Conservation (phyloP, 2,329 filamentous ascomycete species). For the Diaporthe capsici region DNA sequence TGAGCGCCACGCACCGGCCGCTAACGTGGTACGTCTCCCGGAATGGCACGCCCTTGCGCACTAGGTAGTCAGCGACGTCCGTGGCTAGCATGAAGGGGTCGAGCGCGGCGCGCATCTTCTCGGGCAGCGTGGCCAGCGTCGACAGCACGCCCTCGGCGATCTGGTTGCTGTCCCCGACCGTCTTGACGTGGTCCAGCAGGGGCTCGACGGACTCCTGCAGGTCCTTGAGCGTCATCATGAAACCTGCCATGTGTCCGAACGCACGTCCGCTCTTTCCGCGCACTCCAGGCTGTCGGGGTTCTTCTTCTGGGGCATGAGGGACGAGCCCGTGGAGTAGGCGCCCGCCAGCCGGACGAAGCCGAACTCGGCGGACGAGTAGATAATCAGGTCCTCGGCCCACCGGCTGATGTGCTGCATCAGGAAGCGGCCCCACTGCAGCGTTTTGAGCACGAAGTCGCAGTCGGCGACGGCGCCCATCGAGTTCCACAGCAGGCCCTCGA, state of each 20-base stretch:
- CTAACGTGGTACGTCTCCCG: constrained; percentile 85
- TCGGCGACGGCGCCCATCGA: constrained; percentile 82
- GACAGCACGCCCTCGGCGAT: constrained; percentile 85
- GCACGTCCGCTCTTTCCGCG: constrained; percentile 64
- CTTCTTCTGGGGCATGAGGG: constrained; percentile 88
- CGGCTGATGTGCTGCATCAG: constrained; percentile 85
- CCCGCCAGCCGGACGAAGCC: constrained; percentile 83
- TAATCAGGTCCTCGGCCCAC: constrained; percentile 89
- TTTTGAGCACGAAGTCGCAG: constrained; percentile 87
- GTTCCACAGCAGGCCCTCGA: constrained; percentile 82
- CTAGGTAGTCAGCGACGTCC: constrained; percentile 76
- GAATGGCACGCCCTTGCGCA: constrained; percentile 80
- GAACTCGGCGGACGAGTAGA: constrained; percentile 83
- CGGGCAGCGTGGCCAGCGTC: constrained; percentile 77
- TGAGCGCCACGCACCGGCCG: constrained; percentile 77
- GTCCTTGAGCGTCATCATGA: constrained; percentile 80
- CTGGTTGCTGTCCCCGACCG: constrained; percentile 77
- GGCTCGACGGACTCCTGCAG: constrained; percentile 83
- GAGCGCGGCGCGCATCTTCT: constrained; percentile 72
- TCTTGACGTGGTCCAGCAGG: constrained; percentile 82
- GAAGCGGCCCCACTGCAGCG: constrained; percentile 83
- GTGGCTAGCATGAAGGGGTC: constrained; percentile 79
- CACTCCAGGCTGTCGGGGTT: constrained; percentile 83
- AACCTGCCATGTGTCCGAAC: constrained; percentile 64
- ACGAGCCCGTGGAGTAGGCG: constrained; percentile 83